Evolutionary conservation across 2,329 filamentous ascomycete genomes (phyloP), one percentile per base, ranked within the genome.

Genomic region (Chaetomiaceae sp.): DNA sequence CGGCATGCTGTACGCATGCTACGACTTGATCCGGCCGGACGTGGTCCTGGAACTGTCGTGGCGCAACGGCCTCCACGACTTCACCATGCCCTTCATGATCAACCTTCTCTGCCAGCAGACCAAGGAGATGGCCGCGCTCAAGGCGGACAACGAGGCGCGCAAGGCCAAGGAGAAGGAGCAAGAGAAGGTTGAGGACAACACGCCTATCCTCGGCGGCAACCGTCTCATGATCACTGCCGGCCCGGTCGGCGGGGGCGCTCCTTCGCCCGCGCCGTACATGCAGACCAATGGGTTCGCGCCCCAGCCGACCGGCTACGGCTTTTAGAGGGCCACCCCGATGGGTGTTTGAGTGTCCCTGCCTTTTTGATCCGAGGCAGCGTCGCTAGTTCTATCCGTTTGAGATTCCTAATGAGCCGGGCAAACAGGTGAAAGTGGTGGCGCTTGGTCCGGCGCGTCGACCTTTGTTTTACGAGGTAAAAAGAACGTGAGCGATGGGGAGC

Each of bases 71-170:
- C 86, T 99, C 34, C 84, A 86, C 65, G 94, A 99, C 75, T 99
- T 96, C 75, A 95, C 91, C 43, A 99, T 99, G 95, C 94, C 94
- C 16, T 99, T 95, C 79, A 95, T 99, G 90, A 97, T 99, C 81
- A 99, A 97, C 76, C 87, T 95, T 76, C 79, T 99, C 59, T 84
- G 86, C 62, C 90, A 96, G 72, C 91, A 97, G 74, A 90, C 89
- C 34, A 84, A 87, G 61, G 86, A 95, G 52, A 86, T 99, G 62
- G 83, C 90, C 54, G 70, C 78, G 55, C 81, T 99, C 57, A 95
- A 95, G 79, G 89, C 89, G 58, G 95, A 99, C 73, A 99, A 97
- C 67, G 95, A 99, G 72, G 68, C 67, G n/a, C 66, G 71, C 57
- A 67, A 70, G 63, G 55, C 61, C 51, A 67, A 64, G 62, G 70